Evolutionary conservation across 345 rosid species (phyloP).

Genomic region (Lepidium africanum): DNA sequence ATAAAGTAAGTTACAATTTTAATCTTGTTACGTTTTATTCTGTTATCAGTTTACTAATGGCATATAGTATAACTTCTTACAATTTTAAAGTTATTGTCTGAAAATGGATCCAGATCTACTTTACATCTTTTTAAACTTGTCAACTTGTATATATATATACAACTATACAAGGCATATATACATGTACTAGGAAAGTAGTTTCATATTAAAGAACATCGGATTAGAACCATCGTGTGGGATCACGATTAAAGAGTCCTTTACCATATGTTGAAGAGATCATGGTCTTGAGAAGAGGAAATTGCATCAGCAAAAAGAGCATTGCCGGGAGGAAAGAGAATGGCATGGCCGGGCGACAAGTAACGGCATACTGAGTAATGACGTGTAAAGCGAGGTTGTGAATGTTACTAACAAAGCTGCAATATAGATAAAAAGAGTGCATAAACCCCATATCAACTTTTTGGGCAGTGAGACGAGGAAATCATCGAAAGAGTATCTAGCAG

Average conservation of each 20-base stretch:
- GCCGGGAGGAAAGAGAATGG: slow-evolving; percentile 8
- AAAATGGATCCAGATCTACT: too few species aligned
- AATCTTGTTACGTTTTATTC: too few species aligned
- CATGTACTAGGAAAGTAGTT: background rate
- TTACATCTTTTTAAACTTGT: too few species aligned
- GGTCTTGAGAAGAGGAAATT: slow-evolving; percentile 10
- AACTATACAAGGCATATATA: too few species aligned
- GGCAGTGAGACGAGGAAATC: slow-evolving; percentile 27
- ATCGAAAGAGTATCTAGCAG: slow-evolving; percentile 9
- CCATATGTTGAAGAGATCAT: slow-evolving; percentile 14
- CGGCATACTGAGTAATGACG: background rate
- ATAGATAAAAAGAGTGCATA: slow-evolving; percentile 2
- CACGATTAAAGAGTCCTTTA: background rate
- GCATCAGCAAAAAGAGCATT: background rate
- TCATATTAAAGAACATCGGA: background rate
- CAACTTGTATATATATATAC: too few species aligned
- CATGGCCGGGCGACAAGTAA: background rate
- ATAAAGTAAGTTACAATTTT: too few species aligned
- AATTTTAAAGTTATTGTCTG: too few species aligned
- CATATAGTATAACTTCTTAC: too few species aligned
- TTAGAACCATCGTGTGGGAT: background rate
- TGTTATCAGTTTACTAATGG: too few species aligned
- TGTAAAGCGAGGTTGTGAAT: slow-evolving; percentile 5
- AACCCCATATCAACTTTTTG: slow-evolving; percentile 11
- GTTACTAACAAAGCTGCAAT: slow-evolving; percentile 25